A percentile compares a stretch with the other conserved stretches of the same genome.
Evolutionary conservation across 208 protist species (phyloP).

Genomic region (Trypanosoma vivax): DNA sequence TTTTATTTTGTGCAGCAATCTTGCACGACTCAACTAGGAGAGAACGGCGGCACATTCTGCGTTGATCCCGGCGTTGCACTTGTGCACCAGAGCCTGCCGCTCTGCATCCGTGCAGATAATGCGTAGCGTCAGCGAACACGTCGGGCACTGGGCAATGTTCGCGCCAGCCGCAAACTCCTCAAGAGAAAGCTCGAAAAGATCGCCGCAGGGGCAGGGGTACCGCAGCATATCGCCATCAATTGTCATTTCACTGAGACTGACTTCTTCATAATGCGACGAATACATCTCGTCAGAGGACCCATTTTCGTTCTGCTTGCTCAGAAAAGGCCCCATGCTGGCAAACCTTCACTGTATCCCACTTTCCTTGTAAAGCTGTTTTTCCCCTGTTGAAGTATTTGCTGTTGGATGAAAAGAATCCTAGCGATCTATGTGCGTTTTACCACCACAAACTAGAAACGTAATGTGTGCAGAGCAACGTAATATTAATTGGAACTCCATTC

Average conservation of each 20-base stretch:
- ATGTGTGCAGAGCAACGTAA: too few relatives aligned
- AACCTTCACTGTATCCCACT: too few relatives aligned
- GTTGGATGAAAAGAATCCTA: too few relatives aligned
- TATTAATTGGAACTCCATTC: too few relatives aligned
- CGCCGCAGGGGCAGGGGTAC: conserved; percentile 89
- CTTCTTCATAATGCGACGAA: conserved; percentile 87
- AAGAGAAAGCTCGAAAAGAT: conserved; percentile 83
- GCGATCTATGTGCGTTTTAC: too few relatives aligned
- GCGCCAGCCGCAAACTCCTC: conserved; percentile 61
- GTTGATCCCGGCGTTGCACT: background rate
- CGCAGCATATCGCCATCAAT: conserved; percentile 63
- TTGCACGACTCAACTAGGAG: background rate
- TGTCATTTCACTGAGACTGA: conserved; percentile 73
- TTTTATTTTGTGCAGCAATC: background rate
- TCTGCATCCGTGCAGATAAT: conserved; percentile 65
- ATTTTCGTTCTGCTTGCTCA: background rate
- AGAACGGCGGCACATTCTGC: conserved; percentile 10
- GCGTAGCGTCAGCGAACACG: conserved; percentile 84
- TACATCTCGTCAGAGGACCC: conserved; percentile 32
- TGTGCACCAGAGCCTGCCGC: conserved; percentile 30
- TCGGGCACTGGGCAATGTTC: conserved; percentile 82
- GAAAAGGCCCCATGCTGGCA: too few relatives aligned
- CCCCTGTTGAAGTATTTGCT: too few relatives aligned
- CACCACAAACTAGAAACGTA: too few relatives aligned
- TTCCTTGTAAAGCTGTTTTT: too few relatives aligned